These are phyloP conservation scores for Cercospora sp. DNA, from an alignment of 2,329 filamentous ascomycete species.

Conservation along the genomic window DNA sequence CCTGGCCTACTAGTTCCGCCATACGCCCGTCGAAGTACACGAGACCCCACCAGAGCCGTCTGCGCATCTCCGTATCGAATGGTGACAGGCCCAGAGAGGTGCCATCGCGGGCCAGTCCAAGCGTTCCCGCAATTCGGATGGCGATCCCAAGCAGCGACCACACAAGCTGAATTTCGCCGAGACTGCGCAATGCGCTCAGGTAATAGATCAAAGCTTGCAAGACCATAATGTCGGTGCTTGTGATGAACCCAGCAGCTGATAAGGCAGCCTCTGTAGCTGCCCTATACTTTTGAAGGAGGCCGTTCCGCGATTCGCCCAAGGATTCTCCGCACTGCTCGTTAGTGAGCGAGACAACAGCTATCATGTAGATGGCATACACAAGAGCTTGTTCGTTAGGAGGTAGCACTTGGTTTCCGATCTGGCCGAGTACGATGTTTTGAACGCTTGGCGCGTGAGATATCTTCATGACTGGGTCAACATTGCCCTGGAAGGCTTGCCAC, in stretches of 20 bases:
- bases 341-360: slow-evolving; percentile 36
- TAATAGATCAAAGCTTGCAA: slow-evolving; percentile 37
- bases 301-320: slow-evolving; percentile 27
- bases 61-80: slow-evolving; percentile 39
- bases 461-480: slow-evolving; percentile 73
- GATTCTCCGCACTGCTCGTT: slow-evolving; percentile 32
- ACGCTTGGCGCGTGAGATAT: slow-evolving; percentile 70
- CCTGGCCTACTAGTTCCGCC: slow-evolving; percentile 56
- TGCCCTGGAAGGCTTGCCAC: slow-evolving; percentile 73
- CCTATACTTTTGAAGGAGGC: slow-evolving; percentile 29
- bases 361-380: slow-evolving; percentile 40
- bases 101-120: slow-evolving; percentile 36
- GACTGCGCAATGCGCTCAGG: slow-evolving; percentile 29
- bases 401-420: slow-evolving; percentile 56
- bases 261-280: slow-evolving; percentile 32
- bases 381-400: slow-evolving; percentile 46
- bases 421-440: slow-evolving; percentile 64
- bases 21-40: slow-evolving; percentile 68
- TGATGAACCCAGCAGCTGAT: slow-evolving; percentile 33
- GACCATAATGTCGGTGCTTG: slow-evolving; percentile 32
- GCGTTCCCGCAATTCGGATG: slow-evolving; percentile 52
- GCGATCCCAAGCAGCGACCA: slow-evolving; percentile 33
- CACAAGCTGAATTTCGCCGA: slow-evolving; percentile 29
- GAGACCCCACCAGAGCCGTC: slow-evolving; percentile 45
- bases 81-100: slow-evolving; percentile 33